These are phyloP conservation scores for Immersiporthe knoxdaviesiana DNA, from an alignment of 2,329 filamentous ascomycete genomes.

Conservation along the genomic window DNA sequence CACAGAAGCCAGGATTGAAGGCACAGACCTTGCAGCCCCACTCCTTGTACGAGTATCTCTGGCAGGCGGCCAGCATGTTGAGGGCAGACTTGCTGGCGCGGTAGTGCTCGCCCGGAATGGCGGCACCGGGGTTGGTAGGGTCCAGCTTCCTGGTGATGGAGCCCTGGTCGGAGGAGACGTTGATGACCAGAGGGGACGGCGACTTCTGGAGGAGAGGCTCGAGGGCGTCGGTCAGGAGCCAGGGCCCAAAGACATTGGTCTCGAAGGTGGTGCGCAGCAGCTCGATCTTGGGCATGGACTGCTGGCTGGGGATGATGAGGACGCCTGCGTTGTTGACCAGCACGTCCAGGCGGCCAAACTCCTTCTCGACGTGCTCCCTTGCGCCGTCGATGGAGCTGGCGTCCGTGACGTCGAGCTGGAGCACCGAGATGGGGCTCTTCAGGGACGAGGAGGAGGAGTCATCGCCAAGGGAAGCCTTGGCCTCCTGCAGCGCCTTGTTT, in stretches of 20 bases:
- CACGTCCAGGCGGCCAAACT: slow-evolving; percentile 48
- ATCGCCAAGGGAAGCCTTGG: not conserved
- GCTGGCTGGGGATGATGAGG: slow-evolving; percentile 43
- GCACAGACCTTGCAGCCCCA: slow-evolving; percentile 40
- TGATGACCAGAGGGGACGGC: slow-evolving; percentile 37
- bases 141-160: slow-evolving; percentile 37
- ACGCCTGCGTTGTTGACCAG: slow-evolving; percentile 50
- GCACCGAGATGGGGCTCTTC: slow-evolving; percentile 26
- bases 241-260: slow-evolving; percentile 40
- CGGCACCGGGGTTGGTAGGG: slow-evolving; percentile 26
- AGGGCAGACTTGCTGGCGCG: slow-evolving; percentile 43
- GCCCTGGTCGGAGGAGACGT: slow-evolving; percentile 41
- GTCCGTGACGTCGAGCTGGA: slow-evolving; percentile 45
- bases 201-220: slow-evolving; percentile 39
- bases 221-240: slow-evolving; percentile 38
- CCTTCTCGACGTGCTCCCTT: slow-evolving; percentile 37
- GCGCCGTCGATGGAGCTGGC: slow-evolving; percentile 41
- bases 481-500: slow-evolving; percentile 5
- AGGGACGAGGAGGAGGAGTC: slow-evolving; percentile 1
- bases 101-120: slow-evolving; percentile 36
- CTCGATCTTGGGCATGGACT: slow-evolving; percentile 55
- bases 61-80: slow-evolving; percentile 42
- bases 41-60: slow-evolving; percentile 35
- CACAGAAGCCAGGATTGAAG: slow-evolving; percentile 41
- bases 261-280: slow-evolving; percentile 55